Conservation (phyloP, 2,329 filamentous ascomycete species). For the Didymella sp. region DNA sequence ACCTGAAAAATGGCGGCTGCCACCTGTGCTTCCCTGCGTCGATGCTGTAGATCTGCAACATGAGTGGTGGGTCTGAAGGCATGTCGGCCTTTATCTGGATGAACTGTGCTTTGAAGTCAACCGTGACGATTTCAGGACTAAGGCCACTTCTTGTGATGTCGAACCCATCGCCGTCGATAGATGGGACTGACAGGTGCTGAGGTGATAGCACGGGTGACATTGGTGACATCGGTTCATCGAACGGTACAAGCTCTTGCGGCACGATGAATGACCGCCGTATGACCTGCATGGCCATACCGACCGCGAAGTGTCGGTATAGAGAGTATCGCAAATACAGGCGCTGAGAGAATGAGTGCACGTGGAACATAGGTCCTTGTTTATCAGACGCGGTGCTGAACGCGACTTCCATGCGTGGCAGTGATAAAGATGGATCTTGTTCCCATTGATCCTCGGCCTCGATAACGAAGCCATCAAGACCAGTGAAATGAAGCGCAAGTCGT, state of each 20-base stretch:
- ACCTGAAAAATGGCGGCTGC: conserved; percentile 80
- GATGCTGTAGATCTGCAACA: conserved; percentile 85
- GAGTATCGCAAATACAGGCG: conserved; percentile 88
- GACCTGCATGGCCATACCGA: conserved; percentile 81
- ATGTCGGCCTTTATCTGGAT: conserved; percentile 88
- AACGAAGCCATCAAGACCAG: conserved; percentile 87
- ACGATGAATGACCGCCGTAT: conserved; percentile 59
- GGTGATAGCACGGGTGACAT: conserved; percentile 24
- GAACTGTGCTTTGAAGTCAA: conserved; percentile 82
- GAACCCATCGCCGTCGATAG: conserved; percentile 39
- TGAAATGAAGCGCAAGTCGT: conserved; percentile 78
- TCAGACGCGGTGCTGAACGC: conserved; percentile 86
- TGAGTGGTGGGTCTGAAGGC: conserved; percentile 86
- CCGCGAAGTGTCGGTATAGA: conserved; percentile 88
- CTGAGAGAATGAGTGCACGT: conserved; percentile 81
- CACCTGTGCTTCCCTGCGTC: conserved; percentile 87
- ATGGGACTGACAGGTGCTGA: conserved; percentile 43
- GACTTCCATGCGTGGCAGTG: conserved; percentile 84
- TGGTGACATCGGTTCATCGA: conserved; percentile 21
- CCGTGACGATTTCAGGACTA: conserved; percentile 71
- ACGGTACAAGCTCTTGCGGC: conserved; percentile 21
- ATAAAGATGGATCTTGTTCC: conserved; percentile 85
- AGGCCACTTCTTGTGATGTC: conserved; percentile 35
- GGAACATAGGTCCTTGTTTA: conserved; percentile 83
- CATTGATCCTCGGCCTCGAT: conserved; percentile 86